phyloP scores from a whole-genome alignment of 2,329 filamentous ascomycete genomes.

The Macrophomina phaseolina region DNA sequence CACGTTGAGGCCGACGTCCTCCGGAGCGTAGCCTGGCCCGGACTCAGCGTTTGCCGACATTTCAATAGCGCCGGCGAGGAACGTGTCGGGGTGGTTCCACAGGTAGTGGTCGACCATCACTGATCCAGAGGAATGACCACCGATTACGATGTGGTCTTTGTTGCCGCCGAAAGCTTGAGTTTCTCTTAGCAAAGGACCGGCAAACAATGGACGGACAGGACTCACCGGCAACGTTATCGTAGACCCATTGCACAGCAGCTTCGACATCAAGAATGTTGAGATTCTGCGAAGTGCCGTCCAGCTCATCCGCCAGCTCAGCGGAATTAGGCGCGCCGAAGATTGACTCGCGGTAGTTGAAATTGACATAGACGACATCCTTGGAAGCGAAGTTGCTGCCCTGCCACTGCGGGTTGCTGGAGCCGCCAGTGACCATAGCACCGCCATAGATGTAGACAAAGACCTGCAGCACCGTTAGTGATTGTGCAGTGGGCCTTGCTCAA shows the following conservation, averaged over 20 bases:
- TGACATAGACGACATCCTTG: constrained; percentile 31
- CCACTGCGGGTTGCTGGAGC: constrained; percentile 47
- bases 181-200: neutral
- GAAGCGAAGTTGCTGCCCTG: constrained; percentile 28
- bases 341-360: constrained; percentile 44
- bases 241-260: constrained; percentile 48
- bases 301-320: constrained; percentile 4
- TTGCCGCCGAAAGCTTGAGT: constrained; percentile 51
- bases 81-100: constrained; percentile 35
- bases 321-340: constrained; percentile 27
- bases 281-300: constrained; percentile 35
- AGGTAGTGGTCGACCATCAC: constrained; percentile 35
- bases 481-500: neutral
- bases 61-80: constrained; percentile 39
- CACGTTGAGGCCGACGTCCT: constrained; percentile 21
- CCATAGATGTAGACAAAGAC: constrained; percentile 55
- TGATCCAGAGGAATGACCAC: constrained; percentile 30
- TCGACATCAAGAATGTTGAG: constrained; percentile 48
- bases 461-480: constrained; percentile 17
- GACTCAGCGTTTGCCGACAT: constrained; percentile 43
- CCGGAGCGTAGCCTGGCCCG: constrained; percentile 27
- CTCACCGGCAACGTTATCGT: constrained; percentile 43
- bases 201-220: neutral
- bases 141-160: constrained; percentile 51
- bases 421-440: constrained; percentile 50